Evolutionary conservation across 2,329 filamentous ascomycete genomes (phyloP), one percentile per base, ranked within the genome.

Genomic region (Hypoxylon rubiginosum): DNA sequence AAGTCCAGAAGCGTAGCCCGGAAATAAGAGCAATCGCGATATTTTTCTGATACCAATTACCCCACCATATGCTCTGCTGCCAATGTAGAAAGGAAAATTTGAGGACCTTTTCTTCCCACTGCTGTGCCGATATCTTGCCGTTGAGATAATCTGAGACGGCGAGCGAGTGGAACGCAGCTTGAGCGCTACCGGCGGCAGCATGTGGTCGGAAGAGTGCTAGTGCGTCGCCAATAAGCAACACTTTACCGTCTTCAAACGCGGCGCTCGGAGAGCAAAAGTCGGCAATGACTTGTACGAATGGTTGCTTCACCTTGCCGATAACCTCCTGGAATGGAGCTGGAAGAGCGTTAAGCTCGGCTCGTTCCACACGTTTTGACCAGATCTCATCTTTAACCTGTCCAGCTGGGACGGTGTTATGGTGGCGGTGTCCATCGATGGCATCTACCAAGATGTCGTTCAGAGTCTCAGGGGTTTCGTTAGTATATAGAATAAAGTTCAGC

Each of bases 231-330:
- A 74, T 41, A 1, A 73, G 58, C 2, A 74, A 48, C 0, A 72
- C 71, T 7, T 46, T 30, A 4, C 64, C 68, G 9, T 67, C 51
- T 21, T 66, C 62, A 34, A 72, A 72, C 2, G 58, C 57, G 2
- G 66, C 71, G 0, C 36, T 48, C 0, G 66, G 61, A 2, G 71
- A 68, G 26, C 43, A 55, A 36, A 68, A 66, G 4, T 74, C 71
- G 0, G 59, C 66, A 17, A 74, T 69, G 1, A 62, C 55, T 24
- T 72, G 71, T 2, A 74, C 56, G 51, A 74, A 73, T 0, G 72
- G 71, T 1, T 30, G 32, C 8, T 62, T 9, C 19, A 72, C 71
- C 53, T 71, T 71, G 3, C 3, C 15, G 1, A 72, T 50, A 1
- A 73, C 53, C 4, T 71, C 68, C 0, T 67, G 36, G 11, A 58